A percentile compares a stretch with the other conserved stretches of the same genome.
Evolutionary conservation across 148 eudicot species (phyloP).

Genomic region (Pharnaceum exiguum): DNA sequence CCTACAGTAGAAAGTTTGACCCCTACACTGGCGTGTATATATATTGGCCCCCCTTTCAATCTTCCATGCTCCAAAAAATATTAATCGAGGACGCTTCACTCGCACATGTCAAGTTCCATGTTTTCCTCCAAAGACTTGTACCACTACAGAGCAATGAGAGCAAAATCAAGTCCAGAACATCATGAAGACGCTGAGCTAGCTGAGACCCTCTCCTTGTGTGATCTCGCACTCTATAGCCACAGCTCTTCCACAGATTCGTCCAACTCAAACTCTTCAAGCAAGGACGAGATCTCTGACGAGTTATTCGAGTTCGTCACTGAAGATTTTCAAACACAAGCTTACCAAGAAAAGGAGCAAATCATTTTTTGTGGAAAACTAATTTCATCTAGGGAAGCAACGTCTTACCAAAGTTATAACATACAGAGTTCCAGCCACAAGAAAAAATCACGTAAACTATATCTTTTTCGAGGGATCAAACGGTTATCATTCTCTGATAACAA

Average conservation of each 20-base stretch:
- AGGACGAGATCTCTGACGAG: not conserved
- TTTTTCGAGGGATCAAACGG: not conserved
- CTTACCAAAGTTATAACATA: not conserved
- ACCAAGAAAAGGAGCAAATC: not conserved
- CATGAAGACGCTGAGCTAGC: not conserved
- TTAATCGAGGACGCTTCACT: no score
- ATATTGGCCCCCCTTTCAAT: no score
- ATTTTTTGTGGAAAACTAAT: slow-evolving; percentile 23
- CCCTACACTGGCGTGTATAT: no score
- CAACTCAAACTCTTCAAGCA: slow-evolving; percentile 3
- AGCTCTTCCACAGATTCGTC: slow-evolving; percentile 10
- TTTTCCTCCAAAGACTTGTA: not conserved
- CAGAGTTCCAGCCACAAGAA: not conserved
- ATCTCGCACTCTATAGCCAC: slow-evolving; percentile 16
- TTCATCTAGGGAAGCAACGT: not conserved
- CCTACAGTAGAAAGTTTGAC: no score
- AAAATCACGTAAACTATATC: not conserved
- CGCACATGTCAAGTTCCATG: slow-evolving; percentile 7
- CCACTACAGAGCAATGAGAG: not conserved
- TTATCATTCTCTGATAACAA: not conserved
- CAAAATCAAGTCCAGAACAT: not conserved
- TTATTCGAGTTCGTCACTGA: slow-evolving; percentile 18
- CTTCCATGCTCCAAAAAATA: no score
- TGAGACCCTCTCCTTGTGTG: slow-evolving; percentile 14
- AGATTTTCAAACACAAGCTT: not conserved